A percentile compares a stretch with the other conserved stretches of the same genome.
Evolutionary conservation across 225 moss, liverwort and hornwort genomes (phyloP).

Genomic region (Marchantia polymorpha): DNA sequence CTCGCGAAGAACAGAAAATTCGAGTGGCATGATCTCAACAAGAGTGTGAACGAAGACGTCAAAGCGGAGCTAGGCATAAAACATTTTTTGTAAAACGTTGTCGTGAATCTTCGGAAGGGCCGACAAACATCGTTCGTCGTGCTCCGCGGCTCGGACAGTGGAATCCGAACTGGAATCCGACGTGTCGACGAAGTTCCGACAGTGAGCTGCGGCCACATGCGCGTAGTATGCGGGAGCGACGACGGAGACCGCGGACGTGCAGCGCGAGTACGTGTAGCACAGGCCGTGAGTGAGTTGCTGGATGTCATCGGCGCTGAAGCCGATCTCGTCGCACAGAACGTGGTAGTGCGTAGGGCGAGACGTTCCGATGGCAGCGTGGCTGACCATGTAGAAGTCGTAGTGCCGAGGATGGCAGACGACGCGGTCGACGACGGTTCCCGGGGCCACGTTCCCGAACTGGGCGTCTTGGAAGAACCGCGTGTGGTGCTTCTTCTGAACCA

Average conservation of each 20-base stretch:
- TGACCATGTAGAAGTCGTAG: constrained; percentile 74
- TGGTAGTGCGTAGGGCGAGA: constrained; percentile 91
- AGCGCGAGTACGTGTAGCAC: constrained; percentile 86
- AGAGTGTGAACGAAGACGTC: no score
- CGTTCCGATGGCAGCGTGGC: constrained; percentile 80
- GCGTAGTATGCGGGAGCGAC: constrained; percentile 90
- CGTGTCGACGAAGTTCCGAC: constrained; percentile 62
- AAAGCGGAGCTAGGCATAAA: constrained; percentile 30
- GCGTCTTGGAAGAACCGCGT: constrained; percentile 68
- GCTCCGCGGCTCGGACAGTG: neutral
- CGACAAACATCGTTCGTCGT: neutral
- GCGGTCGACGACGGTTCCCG: constrained; percentile 84
- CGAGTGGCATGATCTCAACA: no score
- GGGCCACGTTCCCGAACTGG: constrained; percentile 50
- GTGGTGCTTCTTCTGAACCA: constrained; percentile 89
- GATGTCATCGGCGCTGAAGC: constrained; percentile 61
- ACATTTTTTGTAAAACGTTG: constrained; percentile 31
- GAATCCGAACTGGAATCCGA: constrained; percentile 62
- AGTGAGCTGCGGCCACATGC: constrained; percentile 71
- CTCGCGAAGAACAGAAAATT: no score
- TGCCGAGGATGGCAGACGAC: constrained; percentile 71
- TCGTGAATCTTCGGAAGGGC: constrained; percentile 17
- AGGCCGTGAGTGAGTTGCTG: constrained; percentile 70
- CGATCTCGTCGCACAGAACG: constrained; percentile 80
- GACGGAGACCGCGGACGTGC: constrained; percentile 83